Conservation (phyloP, 2,329 filamentous ascomycete genomes). For the Zalaria obscura region DNA sequence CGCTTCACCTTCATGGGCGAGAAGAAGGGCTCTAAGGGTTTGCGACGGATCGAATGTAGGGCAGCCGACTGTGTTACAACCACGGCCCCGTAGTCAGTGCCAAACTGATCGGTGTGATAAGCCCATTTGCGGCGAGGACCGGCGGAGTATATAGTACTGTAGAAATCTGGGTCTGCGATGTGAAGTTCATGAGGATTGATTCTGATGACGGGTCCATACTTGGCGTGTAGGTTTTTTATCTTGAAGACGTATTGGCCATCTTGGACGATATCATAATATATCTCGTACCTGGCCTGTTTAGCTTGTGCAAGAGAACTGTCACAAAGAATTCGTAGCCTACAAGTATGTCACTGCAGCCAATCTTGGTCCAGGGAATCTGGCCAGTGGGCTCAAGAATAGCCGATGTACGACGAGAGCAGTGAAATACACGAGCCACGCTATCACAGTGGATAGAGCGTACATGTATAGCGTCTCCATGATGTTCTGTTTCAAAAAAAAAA, state of each 20-base stretch:
- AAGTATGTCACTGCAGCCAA: slow-evolving; percentile 1
- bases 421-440: no score
- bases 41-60: not conserved
- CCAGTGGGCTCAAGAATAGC: slow-evolving; percentile 3
- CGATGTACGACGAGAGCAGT: not conserved
- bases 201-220: not conserved
- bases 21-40: not conserved
- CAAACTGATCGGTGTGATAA: not conserved
- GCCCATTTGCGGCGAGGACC: not conserved
- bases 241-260: not conserved
- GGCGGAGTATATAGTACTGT: not conserved
- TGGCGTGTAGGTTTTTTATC: not conserved
- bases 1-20: not conserved
- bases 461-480: no score
- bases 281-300: not conserved
- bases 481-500: no score
- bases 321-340: not conserved
- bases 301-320: not conserved
- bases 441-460: no score
- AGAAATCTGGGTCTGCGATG: not conserved
- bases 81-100: not conserved
- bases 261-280: not conserved
- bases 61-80: not conserved
- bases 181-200: not conserved
- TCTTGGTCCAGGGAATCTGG: slow-evolving; percentile 3